Percentiles rank a stretch among this genome's conserved stretches.
phyloP scores from a whole-genome alignment of 495 filamentous ascomycete species.

The Tuber umbilicatum region DNA sequence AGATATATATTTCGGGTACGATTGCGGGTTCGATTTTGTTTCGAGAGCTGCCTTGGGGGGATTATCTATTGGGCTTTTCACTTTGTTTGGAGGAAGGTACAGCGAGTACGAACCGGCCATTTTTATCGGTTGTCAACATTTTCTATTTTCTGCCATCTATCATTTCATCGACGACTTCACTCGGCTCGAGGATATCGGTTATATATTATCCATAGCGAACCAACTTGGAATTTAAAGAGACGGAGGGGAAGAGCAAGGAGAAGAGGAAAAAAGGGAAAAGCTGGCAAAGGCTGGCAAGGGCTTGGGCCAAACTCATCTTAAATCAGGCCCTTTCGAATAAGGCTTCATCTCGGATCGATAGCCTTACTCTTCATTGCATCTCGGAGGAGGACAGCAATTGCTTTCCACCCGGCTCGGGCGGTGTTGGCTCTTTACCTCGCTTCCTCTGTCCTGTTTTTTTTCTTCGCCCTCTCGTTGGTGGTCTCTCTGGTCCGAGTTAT shows the following conservation, averaged over 20 bases:
- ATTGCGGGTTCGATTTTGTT: background rate
- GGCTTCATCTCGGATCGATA: background rate
- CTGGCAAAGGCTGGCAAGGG: background rate
- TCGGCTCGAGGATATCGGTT: background rate
- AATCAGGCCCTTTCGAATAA: background rate
- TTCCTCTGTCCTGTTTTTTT: background rate
- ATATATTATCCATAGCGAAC: background rate
- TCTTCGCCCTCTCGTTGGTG: background rate
- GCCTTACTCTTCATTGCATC: background rate
- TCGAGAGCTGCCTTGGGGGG: background rate
- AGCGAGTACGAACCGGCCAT: background rate
- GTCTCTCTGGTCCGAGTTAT: background rate
- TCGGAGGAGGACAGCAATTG: background rate
- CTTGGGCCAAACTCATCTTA: slow-evolving; percentile 2
- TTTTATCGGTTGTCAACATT: background rate
- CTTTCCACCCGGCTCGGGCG: slow-evolving; percentile 1
- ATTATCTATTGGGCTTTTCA: background rate
- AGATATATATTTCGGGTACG: background rate
- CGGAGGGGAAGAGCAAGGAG: background rate
- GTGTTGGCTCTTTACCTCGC: background rate
- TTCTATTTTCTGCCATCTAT: background rate
- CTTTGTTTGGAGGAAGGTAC: background rate
- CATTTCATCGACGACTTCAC: background rate
- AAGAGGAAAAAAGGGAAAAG: background rate
- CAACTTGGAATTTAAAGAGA: background rate